phyloP scores from a whole-genome alignment of 2,329 filamentous ascomycete genomes.

The Fusarium musae region DNA sequence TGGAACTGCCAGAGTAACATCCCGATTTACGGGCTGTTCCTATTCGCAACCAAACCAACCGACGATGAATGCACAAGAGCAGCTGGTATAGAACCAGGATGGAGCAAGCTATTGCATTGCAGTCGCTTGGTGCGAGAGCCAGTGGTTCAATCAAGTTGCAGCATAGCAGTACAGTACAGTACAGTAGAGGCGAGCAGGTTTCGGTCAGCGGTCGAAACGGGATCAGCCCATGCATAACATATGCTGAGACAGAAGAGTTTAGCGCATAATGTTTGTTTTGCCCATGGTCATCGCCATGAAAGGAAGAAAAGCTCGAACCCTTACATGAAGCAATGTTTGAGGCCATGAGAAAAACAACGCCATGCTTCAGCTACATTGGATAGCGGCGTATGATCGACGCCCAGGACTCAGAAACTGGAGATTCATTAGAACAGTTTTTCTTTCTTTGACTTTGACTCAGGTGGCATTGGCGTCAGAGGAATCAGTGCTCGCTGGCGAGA shows the following conservation, averaged over 20 bases:
- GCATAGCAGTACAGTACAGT: background rate
- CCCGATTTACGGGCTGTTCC: conserved; percentile 36
- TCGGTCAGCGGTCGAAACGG: conserved; percentile 30
- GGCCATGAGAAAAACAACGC: conserved; percentile 4
- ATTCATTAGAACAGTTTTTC: conserved; percentile 20
- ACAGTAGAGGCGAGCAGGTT: conserved; percentile 32
- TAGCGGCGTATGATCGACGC: conserved; percentile 44
- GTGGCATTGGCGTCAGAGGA: conserved; percentile 39
- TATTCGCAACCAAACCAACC: conserved; percentile 2
- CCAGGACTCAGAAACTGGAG: conserved; percentile 41
- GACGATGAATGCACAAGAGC: conserved; percentile 27
- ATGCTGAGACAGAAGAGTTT: conserved; percentile 19
- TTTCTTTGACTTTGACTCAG: background rate
- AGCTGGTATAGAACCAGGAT: conserved; percentile 35
- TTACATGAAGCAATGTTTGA: conserved; percentile 31
- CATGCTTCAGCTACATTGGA: conserved; percentile 43
- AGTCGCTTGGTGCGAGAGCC: conserved; percentile 20
- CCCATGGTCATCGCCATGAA: conserved; percentile 3
- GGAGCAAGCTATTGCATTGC: conserved; percentile 24
- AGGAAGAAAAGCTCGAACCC: conserved; percentile 3
- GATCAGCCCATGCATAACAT: conserved; percentile 46
- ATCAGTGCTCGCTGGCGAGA: conserved; percentile 39
- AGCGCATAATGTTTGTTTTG: background rate
- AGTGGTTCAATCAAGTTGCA: conserved; percentile 38
- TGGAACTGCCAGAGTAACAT: conserved; percentile 27